A percentile compares a stretch with the other conserved stretches of the same genome.
Conservation (phyloP, 1,139 yeast species). For the Yamadazyma siamensis region DNA sequence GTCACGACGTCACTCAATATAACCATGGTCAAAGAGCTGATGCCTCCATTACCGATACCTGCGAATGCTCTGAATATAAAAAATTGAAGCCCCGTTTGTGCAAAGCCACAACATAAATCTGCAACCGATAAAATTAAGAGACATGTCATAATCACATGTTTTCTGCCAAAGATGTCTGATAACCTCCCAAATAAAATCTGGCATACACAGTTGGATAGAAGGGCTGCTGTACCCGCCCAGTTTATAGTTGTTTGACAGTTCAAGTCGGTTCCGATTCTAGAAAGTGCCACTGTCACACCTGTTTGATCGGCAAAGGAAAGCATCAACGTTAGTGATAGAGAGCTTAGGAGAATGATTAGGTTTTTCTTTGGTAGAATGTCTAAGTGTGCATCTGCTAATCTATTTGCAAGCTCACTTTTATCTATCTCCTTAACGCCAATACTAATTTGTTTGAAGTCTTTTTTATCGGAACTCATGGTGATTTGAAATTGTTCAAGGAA, state of each 20-base stretch:
- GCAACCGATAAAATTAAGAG: slow-evolving; percentile 30
- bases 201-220: slow-evolving; percentile 44
- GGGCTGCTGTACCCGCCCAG: slow-evolving; percentile 52
- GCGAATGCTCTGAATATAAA: slow-evolving; percentile 41
- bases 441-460: slow-evolving; percentile 1
- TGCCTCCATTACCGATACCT: slow-evolving; percentile 44
- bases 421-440: slow-evolving; percentile 9
- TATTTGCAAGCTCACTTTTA: slow-evolving; percentile 20
- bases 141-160: slow-evolving; percentile 30
- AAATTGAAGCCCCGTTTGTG: slow-evolving; percentile 35
- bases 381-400: slow-evolving; percentile 37
- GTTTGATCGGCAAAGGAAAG: slow-evolving; percentile 43
- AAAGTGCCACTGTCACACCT: slow-evolving; percentile 37
- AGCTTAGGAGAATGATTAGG: slow-evolving; percentile 26
- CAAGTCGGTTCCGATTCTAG: slow-evolving; percentile 34
- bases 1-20: slow-evolving; percentile 43
- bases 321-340: slow-evolving; percentile 24
- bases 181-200: slow-evolving; percentile 45
- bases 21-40: slow-evolving; percentile 38
- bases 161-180: slow-evolving; percentile 43
- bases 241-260: slow-evolving; percentile 37
- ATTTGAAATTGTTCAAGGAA: too few relatives aligned
- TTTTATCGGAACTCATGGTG: too few relatives aligned
- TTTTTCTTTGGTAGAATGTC: slow-evolving; percentile 30
- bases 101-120: slow-evolving; percentile 42